Evolutionary conservation across 2,329 filamentous ascomycete genomes (phyloP), one percentile per base, ranked within the genome.

Genomic region (Ascochyta lentis): DNA sequence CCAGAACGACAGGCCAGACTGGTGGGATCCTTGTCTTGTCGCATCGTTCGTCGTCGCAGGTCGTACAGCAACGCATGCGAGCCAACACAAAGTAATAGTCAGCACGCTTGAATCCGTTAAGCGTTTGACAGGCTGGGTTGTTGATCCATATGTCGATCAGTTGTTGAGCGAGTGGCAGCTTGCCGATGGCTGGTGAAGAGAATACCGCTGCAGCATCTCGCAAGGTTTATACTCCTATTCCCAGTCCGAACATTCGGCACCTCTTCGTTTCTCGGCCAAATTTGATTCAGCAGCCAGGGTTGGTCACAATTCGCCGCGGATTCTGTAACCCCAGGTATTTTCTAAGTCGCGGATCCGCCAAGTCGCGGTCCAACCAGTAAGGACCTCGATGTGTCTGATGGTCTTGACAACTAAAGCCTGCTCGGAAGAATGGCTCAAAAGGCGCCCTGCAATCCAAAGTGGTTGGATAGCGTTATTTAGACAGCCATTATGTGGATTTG

Each of bases 391-490:
- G 38, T 75, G 77, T 15, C 77, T 76, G 38, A 84, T 81, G 4
- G 82, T 71, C 49, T 77, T 76, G 23, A 75, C 67, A 1, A 78
- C 73, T 13, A 74, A 59, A 0, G 63, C 62, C 56, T 79, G 76
- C 54, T 80, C 77, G 0, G 76, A 75, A 2, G 71, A 74, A 68
- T 86, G 83, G 49, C 80, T 85, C 38, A 86, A 76, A 0, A 84
- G 68, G 33, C 79, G 76, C 0, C 83, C 84, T 0, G 84, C 84
- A 12, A 86, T 76, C 79, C 81, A 85, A 0, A 86, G 72, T 1
- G 83, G 83, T 58, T 86, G 83, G 4, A 85, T 82, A 3, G 83
- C 81, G 62, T 86, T 86, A 57, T 83, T 86, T 31, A 84, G 63
- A 57, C 81, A 84, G 3, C 83, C 84, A 10, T 81, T 77, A 53